Conservation (phyloP, 176 grass and related monocot species). For the Aegilops sharonensis region DNA sequence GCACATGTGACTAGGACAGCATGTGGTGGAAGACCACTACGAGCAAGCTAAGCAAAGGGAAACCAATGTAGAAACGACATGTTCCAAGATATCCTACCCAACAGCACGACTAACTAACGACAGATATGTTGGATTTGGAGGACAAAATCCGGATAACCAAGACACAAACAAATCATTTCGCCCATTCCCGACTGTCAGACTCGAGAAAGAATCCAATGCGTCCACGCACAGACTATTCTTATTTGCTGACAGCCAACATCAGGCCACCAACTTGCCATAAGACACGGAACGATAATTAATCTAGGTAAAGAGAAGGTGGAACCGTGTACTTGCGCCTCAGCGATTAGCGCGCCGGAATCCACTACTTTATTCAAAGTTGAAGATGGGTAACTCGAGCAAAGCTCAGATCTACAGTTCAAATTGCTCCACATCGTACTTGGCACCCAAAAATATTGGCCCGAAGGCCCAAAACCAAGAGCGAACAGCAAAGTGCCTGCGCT, state of each 20-base stretch:
- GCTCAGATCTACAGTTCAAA: constrained; percentile 48
- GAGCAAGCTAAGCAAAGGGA: constrained; percentile 11
- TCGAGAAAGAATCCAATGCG: constrained; percentile 41
- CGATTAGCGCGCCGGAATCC: not conserved
- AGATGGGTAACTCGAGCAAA: not conserved
- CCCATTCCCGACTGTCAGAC: not conserved
- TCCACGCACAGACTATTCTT: constrained; percentile 20
- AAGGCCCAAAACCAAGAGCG: not conserved
- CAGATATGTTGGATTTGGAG: constrained; percentile 27
- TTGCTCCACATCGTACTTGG: constrained; percentile 13
- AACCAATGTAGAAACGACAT: constrained; percentile 35
- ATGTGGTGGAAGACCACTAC: constrained; percentile 27
- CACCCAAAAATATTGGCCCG: constrained; percentile 25
- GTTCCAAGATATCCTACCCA: constrained; percentile 42
- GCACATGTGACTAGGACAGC: constrained; percentile 31
- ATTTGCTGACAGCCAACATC: constrained; percentile 24
- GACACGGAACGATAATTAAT: not conserved
- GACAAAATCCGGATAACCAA: constrained; percentile 9
- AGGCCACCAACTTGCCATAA: constrained; percentile 23
- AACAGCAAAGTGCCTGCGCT: constrained; percentile 39
- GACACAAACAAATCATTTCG: constrained; percentile 40
- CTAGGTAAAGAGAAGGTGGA: not conserved
- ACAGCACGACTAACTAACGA: constrained; percentile 21
- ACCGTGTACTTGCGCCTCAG: constrained; percentile 8
- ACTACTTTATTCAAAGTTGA: not conserved